Conservation (phyloP, 108 stramenopile genomes). For the Cyclostephanos invisitatus region DNA sequence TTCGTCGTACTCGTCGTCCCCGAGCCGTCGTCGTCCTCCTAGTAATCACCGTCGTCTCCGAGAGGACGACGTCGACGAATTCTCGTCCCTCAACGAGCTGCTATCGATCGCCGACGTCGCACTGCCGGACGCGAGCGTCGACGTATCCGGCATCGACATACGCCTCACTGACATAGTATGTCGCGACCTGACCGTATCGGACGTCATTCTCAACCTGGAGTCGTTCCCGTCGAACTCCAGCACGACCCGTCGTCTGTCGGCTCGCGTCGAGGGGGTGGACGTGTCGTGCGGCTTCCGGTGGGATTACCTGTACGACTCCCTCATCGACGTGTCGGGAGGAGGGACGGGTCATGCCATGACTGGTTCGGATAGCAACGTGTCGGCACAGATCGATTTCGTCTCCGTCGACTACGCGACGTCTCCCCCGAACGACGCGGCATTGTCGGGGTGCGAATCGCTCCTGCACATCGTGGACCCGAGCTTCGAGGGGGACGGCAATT, state of each 20-base stretch:
- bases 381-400: constrained; percentile 37
- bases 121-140: constrained; percentile 1
- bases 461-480: constrained; percentile 46
- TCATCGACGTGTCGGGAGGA: constrained; percentile 6
- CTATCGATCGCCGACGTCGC: not conserved
- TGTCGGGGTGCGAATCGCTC: constrained; percentile 42
- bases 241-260: not conserved
- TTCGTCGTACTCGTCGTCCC: too few species aligned
- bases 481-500: constrained; percentile 36
- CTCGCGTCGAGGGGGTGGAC: constrained; percentile 7
- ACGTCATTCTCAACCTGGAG: constrained; percentile 1
- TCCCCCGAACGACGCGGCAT: constrained; percentile 9
- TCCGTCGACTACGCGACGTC: constrained; percentile 31
- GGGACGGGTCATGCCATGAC: constrained; percentile 18
- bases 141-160: not conserved
- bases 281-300: constrained; percentile 21
- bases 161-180: constrained; percentile 12
- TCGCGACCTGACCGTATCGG: constrained; percentile 11
- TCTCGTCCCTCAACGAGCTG: constrained; percentile 16
- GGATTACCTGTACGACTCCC: constrained; percentile 6
- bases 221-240: not conserved
- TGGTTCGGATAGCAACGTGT: constrained; percentile 11
- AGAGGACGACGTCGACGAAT: not conserved
- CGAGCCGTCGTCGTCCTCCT: too few species aligned
- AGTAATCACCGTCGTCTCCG: too few species aligned